phyloP scores from a whole-genome alignment of 352 stramenopile genomes.

The Phytophthora ramorum region DNA sequence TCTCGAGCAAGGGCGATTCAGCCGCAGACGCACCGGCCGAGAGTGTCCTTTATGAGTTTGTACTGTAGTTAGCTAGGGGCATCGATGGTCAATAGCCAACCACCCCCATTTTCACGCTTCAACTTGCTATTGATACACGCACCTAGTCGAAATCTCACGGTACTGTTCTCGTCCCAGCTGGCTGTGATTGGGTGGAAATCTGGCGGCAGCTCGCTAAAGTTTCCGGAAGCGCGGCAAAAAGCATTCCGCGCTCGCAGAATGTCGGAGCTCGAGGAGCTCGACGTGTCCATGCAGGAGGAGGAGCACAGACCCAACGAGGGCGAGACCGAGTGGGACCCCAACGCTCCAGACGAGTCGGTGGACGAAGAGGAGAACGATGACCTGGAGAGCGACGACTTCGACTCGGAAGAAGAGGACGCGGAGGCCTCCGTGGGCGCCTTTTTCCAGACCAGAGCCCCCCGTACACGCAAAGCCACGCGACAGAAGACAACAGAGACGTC shows the following conservation, averaged over 20 bases:
- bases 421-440: slow-evolving; percentile 15
- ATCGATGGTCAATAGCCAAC: slow-evolving; percentile 8
- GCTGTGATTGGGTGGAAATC: slow-evolving; percentile 16
- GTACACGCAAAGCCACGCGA: not conserved
- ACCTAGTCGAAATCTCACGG: not conserved
- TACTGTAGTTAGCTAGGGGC: slow-evolving; percentile 44
- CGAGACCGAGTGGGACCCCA: slow-evolving; percentile 51
- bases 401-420: slow-evolving; percentile 26
- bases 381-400: slow-evolving; percentile 8
- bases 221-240: slow-evolving; percentile 26
- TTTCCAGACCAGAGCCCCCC: slow-evolving; percentile 8
- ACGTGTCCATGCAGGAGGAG: slow-evolving; percentile 5
- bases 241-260: slow-evolving; percentile 25
- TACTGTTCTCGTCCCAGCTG: not conserved
- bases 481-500: slow-evolving; percentile 2
- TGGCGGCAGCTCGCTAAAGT: slow-evolving; percentile 3
- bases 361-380: slow-evolving; percentile 30
- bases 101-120: slow-evolving; percentile 19
- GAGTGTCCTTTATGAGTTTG: slow-evolving; percentile 72
- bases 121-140: slow-evolving; percentile 10
- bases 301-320: slow-evolving; percentile 7
- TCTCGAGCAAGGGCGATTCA: slow-evolving; percentile 18
- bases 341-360: slow-evolving; percentile 10
- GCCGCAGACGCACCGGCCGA: slow-evolving; percentile 24
- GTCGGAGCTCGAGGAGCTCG: slow-evolving; percentile 13